Evolutionary conservation across 2,329 filamentous ascomycete species (phyloP).

Genomic region (Epicoccum sorghinum): DNA sequence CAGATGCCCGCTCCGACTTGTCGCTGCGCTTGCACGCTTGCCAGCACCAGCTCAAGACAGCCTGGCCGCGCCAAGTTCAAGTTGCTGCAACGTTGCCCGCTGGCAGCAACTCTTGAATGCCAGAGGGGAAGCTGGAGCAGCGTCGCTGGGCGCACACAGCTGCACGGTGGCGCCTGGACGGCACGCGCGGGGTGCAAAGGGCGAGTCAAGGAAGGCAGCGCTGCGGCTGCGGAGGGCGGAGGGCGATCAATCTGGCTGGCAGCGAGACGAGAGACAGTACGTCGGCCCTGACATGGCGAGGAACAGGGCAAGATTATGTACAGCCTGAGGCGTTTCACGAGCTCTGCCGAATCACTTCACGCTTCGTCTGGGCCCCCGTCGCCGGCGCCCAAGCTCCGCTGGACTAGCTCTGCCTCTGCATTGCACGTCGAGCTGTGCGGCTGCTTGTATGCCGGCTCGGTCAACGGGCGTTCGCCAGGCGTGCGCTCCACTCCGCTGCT

Average conservation of each 20-base stretch:
- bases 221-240: constrained; percentile 14
- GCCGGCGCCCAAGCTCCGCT: constrained; percentile 11
- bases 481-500: neutral
- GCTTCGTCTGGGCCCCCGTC: constrained; percentile 11
- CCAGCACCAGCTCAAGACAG: neutral
- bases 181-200: constrained; percentile 22
- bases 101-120: no score
- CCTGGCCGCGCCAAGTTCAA: no score
- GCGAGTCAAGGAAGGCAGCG: constrained; percentile 16
- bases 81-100: no score
- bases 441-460: constrained; percentile 5
- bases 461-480: neutral
- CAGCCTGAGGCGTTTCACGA: constrained; percentile 39
- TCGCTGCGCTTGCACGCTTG: neutral
- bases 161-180: neutral
- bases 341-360: constrained; percentile 18
- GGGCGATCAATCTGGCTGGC: constrained; percentile 24
- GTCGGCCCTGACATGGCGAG: constrained; percentile 37
- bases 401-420: constrained; percentile 5
- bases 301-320: constrained; percentile 33
- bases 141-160: constrained; percentile 6
- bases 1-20: constrained; percentile 6
- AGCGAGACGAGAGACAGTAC: constrained; percentile 26
- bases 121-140: no score
- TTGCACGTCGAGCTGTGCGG: constrained; percentile 11